These are phyloP conservation scores for Kwoniella sp. DNA, from an alignment of 768 basidiomycete genomes.

Conservation along the genomic window DNA sequence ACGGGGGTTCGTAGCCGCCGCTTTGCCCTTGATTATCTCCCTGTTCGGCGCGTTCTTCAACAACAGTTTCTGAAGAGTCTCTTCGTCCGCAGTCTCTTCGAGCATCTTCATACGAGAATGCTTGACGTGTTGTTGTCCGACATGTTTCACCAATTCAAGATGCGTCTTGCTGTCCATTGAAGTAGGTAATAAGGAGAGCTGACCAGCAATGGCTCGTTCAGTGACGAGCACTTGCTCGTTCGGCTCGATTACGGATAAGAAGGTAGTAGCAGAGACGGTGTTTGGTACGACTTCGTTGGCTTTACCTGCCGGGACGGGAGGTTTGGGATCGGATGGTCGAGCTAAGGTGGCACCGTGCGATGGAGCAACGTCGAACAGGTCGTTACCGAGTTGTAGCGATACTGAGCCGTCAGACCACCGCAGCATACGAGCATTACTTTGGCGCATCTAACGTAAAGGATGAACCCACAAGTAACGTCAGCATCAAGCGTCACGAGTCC, in stretches of 20 bases:
- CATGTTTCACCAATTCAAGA: constrained; percentile 42
- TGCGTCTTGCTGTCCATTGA: constrained; percentile 47
- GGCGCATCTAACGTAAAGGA: constrained; percentile 63
- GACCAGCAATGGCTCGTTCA: constrained; percentile 49
- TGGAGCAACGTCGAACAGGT: constrained; percentile 77
- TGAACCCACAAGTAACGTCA: neutral
- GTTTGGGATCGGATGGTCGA: constrained; percentile 26
- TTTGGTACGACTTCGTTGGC: constrained; percentile 7
- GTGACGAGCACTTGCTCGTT: constrained; percentile 42
- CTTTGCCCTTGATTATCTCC: constrained; percentile 22
- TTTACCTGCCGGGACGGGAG: constrained; percentile 6
- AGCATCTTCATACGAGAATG: constrained; percentile 44
- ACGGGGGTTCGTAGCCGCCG: constrained; percentile 4
- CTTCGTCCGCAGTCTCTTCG: constrained; percentile 35
- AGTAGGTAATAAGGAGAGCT: constrained; percentile 44
- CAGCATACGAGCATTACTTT: constrained; percentile 87
- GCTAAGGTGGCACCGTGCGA: constrained; percentile 33
- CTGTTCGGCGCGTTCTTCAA: constrained; percentile 21
- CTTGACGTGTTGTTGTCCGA: constrained; percentile 50
- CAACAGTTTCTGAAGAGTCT: constrained; percentile 27
- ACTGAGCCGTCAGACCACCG: constrained; percentile 94
- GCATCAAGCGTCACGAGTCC: too few species aligned
- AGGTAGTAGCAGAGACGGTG: constrained; percentile 23
- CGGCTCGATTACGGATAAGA: constrained; percentile 32
- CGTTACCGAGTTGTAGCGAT: constrained; percentile 87